Evolutionary conservation across 345 rosid genomes (phyloP).

Genomic region (Lepidium aucheri): DNA sequence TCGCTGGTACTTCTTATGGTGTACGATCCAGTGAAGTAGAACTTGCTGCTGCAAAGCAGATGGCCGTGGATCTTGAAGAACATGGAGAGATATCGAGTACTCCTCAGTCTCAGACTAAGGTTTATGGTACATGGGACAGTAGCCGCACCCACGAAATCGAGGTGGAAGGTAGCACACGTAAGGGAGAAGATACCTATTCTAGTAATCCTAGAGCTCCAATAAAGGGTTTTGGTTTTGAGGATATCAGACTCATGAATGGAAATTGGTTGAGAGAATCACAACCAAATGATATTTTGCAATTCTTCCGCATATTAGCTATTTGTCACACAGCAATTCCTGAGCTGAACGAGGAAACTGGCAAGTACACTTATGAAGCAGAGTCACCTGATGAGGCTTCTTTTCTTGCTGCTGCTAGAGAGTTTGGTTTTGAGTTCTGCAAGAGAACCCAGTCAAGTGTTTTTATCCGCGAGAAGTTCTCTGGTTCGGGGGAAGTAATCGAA

Average conservation of each 20-base stretch:
- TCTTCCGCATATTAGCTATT: slow-evolving; percentile 73
- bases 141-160: slow-evolving; percentile 56
- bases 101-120: slow-evolving; percentile 28
- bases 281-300: slow-evolving; percentile 46
- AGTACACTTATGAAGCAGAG: slow-evolving; percentile 76
- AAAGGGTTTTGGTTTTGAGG: slow-evolving; percentile 89
- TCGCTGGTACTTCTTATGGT: slow-evolving; percentile 82
- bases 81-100: slow-evolving; percentile 33
- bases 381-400: slow-evolving; percentile 97
- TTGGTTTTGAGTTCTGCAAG: slow-evolving; percentile 84
- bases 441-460: slow-evolving; percentile 86
- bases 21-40: slow-evolving; percentile 72
- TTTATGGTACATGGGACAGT: slow-evolving; percentile 34
- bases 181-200: slow-evolving; percentile 39
- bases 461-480: slow-evolving; percentile 47
- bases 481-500: slow-evolving; percentile 49
- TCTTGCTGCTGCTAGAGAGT: slow-evolving; percentile 92
- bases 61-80: slow-evolving; percentile 74
- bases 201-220: slow-evolving; percentile 38
- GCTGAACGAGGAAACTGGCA: slow-evolving; percentile 66
- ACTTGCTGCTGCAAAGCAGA: slow-evolving; percentile 80
- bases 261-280: slow-evolving; percentile 76
- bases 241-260: slow-evolving; percentile 66
- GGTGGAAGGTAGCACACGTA: slow-evolving; percentile 31
- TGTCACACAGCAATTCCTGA: slow-evolving; percentile 99